Conservation (phyloP, 2,329 filamentous ascomycete genomes). For the Colletotrichum melonis region DNA sequence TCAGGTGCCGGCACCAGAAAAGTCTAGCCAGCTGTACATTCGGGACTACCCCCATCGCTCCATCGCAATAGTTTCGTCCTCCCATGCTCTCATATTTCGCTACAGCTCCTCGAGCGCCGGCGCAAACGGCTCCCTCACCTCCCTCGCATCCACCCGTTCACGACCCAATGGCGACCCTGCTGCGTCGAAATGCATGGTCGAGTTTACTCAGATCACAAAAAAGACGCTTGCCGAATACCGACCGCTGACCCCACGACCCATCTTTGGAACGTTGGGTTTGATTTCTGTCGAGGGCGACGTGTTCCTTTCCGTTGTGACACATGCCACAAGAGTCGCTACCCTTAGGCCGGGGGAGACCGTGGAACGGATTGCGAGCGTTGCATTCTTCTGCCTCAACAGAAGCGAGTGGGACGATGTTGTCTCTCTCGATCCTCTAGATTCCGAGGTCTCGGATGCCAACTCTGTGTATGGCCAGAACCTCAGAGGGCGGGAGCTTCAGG, state of each 20-base stretch:
- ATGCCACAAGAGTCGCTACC: constrained; percentile 81
- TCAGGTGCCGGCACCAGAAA: constrained; percentile 62
- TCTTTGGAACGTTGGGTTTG: constrained; percentile 88
- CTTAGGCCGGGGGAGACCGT: constrained; percentile 90
- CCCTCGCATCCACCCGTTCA: constrained; percentile 58
- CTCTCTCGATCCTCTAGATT: constrained; percentile 63
- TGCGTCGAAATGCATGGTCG: constrained; percentile 83
- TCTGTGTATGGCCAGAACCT: constrained; percentile 62
- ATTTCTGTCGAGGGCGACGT: constrained; percentile 87
- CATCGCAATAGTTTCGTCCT: constrained; percentile 84
- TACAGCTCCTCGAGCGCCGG: constrained; percentile 77
- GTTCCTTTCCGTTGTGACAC: constrained; percentile 90
- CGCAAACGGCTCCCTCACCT: constrained; percentile 68
- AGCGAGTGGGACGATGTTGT: constrained; percentile 85
- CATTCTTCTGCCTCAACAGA: constrained; percentile 93
- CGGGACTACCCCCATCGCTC: constrained; percentile 89
- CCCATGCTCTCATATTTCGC: constrained; percentile 86
- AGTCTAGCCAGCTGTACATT: constrained; percentile 82
- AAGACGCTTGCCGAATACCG: constrained; percentile 82
- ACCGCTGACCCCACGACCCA: constrained; percentile 76
- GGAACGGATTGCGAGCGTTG: constrained; percentile 85
- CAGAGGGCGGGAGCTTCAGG: constrained; percentile 74
- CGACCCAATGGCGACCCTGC: constrained; percentile 55
- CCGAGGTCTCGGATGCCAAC: constrained; percentile 58
- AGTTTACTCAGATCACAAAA: constrained; percentile 76